Conservation (phyloP, 2,329 filamentous ascomycete genomes). For the Orbilia javanica region DNA sequence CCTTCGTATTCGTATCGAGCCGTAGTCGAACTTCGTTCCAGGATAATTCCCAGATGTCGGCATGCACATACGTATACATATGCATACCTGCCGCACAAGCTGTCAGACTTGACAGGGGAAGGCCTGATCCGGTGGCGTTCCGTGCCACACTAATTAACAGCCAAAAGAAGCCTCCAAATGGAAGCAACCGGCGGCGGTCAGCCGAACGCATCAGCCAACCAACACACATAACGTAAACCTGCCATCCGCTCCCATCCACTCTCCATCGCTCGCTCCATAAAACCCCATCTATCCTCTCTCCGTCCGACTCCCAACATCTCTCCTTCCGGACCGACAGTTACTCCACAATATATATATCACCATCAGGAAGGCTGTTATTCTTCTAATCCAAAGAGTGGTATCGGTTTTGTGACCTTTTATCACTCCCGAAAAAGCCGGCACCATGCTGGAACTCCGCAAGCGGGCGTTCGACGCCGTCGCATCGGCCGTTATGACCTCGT, state of each 20-base stretch:
- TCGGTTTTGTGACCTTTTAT: not conserved
- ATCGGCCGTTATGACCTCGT: slow-evolving; percentile 32
- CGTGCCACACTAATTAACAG: not conserved
- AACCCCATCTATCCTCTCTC: not conserved
- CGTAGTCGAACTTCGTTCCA: not conserved
- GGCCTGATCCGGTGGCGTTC: not conserved
- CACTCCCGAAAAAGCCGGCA: not conserved
- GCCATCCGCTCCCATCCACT: slow-evolving; percentile 1
- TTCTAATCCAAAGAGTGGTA: not conserved
- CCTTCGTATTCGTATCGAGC: slow-evolving; percentile 1
- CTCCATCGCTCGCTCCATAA: slow-evolving; percentile 9
- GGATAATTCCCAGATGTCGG: too few relatives aligned
- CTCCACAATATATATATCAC: not conserved
- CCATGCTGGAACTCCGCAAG: slow-evolving; percentile 44
- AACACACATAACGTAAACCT: too few relatives aligned
- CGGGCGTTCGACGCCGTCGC: slow-evolving; percentile 44
- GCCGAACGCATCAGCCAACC: not conserved
- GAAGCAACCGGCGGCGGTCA: not conserved
- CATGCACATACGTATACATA: too few relatives aligned
- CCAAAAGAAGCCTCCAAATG: too few relatives aligned
- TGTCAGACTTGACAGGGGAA: not conserved
- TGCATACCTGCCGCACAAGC: too few relatives aligned
- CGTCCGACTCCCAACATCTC: not conserved
- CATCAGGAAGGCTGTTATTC: not conserved
- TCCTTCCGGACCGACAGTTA: not conserved